Evolutionary conservation across 1,139 yeast genomes (phyloP), one percentile per base, ranked within the genome.

Genomic region (Nakaseomyces sp.): DNA sequence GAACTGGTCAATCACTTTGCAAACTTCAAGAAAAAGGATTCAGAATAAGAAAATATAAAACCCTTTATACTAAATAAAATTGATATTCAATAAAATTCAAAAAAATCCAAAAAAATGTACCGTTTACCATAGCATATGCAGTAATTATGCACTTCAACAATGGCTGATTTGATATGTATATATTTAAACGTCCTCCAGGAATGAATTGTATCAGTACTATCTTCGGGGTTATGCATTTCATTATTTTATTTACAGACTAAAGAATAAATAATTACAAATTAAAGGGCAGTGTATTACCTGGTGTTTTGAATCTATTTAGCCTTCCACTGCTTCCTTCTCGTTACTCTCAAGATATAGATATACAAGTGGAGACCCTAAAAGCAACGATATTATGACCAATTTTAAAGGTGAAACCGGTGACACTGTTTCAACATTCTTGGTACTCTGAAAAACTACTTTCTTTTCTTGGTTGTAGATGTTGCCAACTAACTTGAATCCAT

Each of bases 1-100:
- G 81, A 76, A 40, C 72, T 91, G 54, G 80, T 89, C 41, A 73
- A 77, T 9, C 76, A 76, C 51, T 88, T 87, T 58, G 61, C 70
- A 12, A 51, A 54, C 17, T 52, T 56, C 37, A 47, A 47, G 25
- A 36, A 30, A 20, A 9, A 35, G 5, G 17, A 35, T n/a, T 20
- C 26, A 7, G 26, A 22, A 12, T 22, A 35, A 13, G 36, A 17
- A 32, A 32, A 19, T 4, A 5, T 5, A n/a, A n/a, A n/a, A 9
- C 7, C 13, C 12, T 9, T 10, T 26, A 2, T 10, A 32, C 7
- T 18, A 32, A 19, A 18, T 18, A 32, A 18, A 17, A 17, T 30
- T 30, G 33, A 30, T 32, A 32, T 32, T 32, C 36, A 32, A 32
- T 15, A 29, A 13, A 5, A 6, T 29, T 7, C 8, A 5, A 9